phyloP scores from a whole-genome alignment of 768 basidiomycete genomes.

The Xerocomus potaroensis region DNA sequence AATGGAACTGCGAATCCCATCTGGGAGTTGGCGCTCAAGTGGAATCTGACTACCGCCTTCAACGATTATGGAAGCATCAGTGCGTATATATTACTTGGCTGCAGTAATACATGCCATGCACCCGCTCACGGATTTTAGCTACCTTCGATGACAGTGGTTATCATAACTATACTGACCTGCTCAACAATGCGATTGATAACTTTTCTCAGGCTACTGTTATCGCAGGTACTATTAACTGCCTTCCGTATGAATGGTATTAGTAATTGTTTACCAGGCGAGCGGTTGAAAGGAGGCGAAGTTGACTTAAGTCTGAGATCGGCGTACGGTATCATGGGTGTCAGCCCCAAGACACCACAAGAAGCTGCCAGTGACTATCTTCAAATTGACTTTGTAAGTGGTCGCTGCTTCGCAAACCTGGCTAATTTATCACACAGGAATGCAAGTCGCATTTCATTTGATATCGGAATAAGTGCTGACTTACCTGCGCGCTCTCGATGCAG shows the following conservation, averaged over 20 bases:
- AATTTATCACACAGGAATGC: constrained; percentile 25
- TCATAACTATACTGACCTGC: constrained; percentile 43
- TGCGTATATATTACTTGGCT: constrained; percentile 24
- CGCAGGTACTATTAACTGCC: too few species aligned
- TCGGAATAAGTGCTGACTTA: neutral
- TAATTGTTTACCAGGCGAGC: constrained; percentile 11
- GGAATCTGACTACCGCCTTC: constrained; percentile 41
- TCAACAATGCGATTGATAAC: constrained; percentile 37
- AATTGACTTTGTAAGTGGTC: constrained; percentile 34
- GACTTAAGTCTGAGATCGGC: constrained; percentile 53
- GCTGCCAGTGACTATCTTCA: constrained; percentile 56
- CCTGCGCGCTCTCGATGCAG: constrained; percentile 7
- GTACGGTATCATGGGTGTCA: constrained; percentile 47
- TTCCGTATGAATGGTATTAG: too few species aligned
- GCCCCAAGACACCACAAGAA: constrained; percentile 42
- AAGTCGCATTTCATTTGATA: constrained; percentile 6
- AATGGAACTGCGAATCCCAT: constrained; percentile 57
- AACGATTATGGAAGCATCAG: constrained; percentile 44
- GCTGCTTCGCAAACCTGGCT: neutral
- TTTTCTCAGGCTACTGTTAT: constrained; percentile 38
- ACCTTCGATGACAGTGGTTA: constrained; percentile 52
- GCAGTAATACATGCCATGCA: neutral
- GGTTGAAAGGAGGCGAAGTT: constrained; percentile 30
- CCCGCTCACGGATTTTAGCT: constrained; percentile 28
- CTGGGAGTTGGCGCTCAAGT: constrained; percentile 50